phyloP scores from a whole-genome alignment of 2,329 filamentous ascomycete species.

The Aureobasidium leucospermi region DNA sequence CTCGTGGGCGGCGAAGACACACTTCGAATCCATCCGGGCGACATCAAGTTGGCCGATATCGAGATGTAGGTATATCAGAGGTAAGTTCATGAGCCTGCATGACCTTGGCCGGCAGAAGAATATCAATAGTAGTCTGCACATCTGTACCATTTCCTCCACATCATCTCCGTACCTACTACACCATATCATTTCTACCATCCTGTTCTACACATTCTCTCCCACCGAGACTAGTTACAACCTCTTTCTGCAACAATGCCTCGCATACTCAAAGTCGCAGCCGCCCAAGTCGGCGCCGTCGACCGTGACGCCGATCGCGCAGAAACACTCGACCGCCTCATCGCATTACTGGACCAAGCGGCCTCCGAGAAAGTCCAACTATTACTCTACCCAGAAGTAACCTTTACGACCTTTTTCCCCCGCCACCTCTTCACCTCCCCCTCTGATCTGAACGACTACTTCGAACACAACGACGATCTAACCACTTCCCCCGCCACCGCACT shows the following conservation, averaged over 20 bases:
- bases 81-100: neutral
- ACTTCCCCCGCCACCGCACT: conserved; percentile 39
- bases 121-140: too few relatives aligned
- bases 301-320: conserved; percentile 34
- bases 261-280: conserved; percentile 44
- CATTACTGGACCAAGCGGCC: conserved; percentile 41
- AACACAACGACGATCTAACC: conserved; percentile 38
- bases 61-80: neutral
- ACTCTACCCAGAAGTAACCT: conserved; percentile 48
- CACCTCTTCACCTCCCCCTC: conserved; percentile 32
- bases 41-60: neutral
- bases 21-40: neutral
- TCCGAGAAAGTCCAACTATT: conserved; percentile 41
- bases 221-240: too few relatives aligned
- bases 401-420: conserved; percentile 52
- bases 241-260: conserved; percentile 28
- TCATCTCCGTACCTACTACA: too few relatives aligned
- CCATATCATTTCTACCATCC: too few relatives aligned
- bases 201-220: neutral
- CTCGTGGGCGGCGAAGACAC: neutral
- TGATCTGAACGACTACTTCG: conserved; percentile 45
- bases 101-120: neutral
- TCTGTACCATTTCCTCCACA: too few relatives aligned
- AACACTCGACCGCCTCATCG: conserved; percentile 43
- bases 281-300: conserved; percentile 46